These are phyloP conservation scores for Penicillium digitatum DNA, from an alignment of 2,329 filamentous ascomycete species.

Conservation along the genomic window DNA sequence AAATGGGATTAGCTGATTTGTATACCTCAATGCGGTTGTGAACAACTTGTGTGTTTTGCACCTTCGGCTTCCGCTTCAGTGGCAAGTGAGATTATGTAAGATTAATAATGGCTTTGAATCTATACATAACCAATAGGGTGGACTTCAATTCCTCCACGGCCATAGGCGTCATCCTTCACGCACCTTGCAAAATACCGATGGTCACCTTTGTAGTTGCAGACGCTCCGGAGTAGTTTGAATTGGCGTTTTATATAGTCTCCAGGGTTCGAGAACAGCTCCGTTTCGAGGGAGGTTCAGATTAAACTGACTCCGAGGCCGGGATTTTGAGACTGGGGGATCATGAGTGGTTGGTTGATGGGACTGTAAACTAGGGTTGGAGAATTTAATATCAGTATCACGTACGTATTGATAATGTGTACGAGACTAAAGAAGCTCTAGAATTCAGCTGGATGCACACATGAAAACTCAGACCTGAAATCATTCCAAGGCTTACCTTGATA, in stretches of 20 bases:
- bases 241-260: background rate
- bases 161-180: background rate
- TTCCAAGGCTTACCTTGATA: background rate
- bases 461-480: background rate
- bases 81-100: background rate
- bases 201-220: background rate
- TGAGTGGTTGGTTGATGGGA: background rate
- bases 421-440: background rate
- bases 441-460: background rate
- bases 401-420: no score
- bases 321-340: background rate
- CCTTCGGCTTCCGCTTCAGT: background rate
- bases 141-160: background rate
- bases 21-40: conserved; percentile 4
- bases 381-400: background rate
- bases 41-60: background rate
- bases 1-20: conserved; percentile 18
- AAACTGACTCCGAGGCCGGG: background rate
- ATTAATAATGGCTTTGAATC: background rate
- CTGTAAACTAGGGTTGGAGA: background rate
- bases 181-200: background rate
- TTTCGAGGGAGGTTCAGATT: background rate
- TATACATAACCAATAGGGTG: background rate
- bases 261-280: background rate
- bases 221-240: background rate